Conservation (phyloP, 192 early-diverging fungal species). For the Rhizoclosmatium sp. region DNA sequence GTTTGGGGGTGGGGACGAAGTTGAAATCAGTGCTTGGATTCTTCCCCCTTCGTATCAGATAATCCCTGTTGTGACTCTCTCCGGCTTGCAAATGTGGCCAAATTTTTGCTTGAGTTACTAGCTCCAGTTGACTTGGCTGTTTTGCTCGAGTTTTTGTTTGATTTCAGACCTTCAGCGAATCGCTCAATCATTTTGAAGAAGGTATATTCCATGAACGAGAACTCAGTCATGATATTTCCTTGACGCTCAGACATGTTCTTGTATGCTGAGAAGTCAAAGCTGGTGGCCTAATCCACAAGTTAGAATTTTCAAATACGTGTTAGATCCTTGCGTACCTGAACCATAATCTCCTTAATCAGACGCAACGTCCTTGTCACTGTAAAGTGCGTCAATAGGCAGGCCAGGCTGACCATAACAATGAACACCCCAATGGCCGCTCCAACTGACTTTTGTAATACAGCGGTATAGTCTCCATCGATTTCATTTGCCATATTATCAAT, state of each 20-base stretch:
- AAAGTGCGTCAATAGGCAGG: background rate
- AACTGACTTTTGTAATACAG: background rate
- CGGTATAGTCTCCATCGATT: background rate
- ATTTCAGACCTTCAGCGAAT: background rate
- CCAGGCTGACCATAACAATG: background rate
- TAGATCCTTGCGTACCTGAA: background rate
- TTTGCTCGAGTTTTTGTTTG: background rate
- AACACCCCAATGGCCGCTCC: background rate
- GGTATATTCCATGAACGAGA: background rate
- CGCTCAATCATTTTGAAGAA: slow-evolving; percentile 1
- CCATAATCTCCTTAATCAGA: background rate
- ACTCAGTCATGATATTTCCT: background rate
- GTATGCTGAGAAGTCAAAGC: slow-evolving; percentile 5
- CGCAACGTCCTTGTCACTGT: background rate
- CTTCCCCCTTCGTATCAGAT: no score
- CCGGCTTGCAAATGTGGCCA: no score
- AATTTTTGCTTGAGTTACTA: no score
- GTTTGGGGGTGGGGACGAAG: no score
- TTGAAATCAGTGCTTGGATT: no score
- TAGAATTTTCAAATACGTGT: background rate
- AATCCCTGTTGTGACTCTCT: no score
- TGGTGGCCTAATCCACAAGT: background rate
- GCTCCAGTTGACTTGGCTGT: background rate
- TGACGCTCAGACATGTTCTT: background rate
- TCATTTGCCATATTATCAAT: background rate